phyloP scores from a whole-genome alignment of 306 rosid genomes.

The Erythrophleum fordii region DNA sequence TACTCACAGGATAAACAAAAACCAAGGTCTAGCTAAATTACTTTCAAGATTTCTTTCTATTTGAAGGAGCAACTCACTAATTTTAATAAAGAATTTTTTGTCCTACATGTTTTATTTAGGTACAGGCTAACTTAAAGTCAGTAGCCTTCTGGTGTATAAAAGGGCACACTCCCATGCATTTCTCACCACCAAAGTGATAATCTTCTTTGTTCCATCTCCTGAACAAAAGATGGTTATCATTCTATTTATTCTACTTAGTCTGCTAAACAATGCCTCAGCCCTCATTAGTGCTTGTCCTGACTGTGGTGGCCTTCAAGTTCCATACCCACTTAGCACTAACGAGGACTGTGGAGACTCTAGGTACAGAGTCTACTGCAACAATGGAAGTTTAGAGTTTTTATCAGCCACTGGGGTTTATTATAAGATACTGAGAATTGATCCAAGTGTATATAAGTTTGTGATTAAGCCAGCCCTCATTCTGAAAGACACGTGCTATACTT shows the following conservation, averaged over 20 bases:
- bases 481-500: slow-evolving; percentile 58
- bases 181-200: slow-evolving; percentile 19
- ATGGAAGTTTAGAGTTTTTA: slow-evolving; percentile 60
- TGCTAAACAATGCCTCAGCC: slow-evolving; percentile 38
- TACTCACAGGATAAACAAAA: neutral
- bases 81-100: neutral
- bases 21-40: neutral
- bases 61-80: neutral
- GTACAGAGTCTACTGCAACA: slow-evolving; percentile 67
- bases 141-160: slow-evolving; percentile 28
- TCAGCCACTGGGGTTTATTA: slow-evolving; percentile 65
- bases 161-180: slow-evolving; percentile 21
- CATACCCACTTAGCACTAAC: slow-evolving; percentile 79
- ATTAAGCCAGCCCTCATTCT: slow-evolving; percentile 59
- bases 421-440: slow-evolving; percentile 66
- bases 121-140: neutral
- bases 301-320: slow-evolving; percentile 69
- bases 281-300: slow-evolving; percentile 53
- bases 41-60: neutral
- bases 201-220: slow-evolving; percentile 16
- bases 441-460: slow-evolving; percentile 50
- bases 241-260: slow-evolving; percentile 38
- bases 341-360: slow-evolving; percentile 67
- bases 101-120: neutral
- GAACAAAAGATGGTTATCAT: slow-evolving; percentile 41